Percentiles rank a stretch among this genome's conserved stretches.
phyloP scores from a whole-genome alignment of 176 grass and related monocot genomes.

The Musa acuminata region DNA sequence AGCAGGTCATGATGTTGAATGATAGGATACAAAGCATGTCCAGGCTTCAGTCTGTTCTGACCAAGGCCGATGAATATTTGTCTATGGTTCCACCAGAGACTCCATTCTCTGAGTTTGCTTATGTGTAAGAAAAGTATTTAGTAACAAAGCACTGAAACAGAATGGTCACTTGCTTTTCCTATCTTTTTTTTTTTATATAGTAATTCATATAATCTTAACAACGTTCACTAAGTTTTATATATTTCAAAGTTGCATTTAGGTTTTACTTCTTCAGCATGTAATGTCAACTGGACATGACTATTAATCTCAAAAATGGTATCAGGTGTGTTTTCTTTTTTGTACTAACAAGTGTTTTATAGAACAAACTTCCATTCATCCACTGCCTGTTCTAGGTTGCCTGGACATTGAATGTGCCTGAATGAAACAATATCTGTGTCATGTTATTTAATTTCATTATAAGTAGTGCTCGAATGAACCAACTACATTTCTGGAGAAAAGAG shows the following conservation, averaged over 20 bases:
- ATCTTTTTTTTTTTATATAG: too few species aligned
- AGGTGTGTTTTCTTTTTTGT: not conserved
- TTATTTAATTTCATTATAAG: not conserved
- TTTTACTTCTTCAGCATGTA: too few species aligned
- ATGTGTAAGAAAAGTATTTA: constrained; percentile 38
- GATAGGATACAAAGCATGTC: constrained; percentile 70
- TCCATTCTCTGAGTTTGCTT: constrained; percentile 58
- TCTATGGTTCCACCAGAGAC: constrained; percentile 57
- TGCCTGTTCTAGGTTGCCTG: not conserved
- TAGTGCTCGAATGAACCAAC: not conserved
- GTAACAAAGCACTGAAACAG: too few species aligned
- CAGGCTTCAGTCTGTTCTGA: constrained; percentile 78
- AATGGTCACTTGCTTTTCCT: too few species aligned
- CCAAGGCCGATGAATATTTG: constrained; percentile 72
- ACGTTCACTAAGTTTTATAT: too few species aligned
- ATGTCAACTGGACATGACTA: not conserved
- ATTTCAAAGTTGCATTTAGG: too few species aligned
- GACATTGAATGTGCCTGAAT: not conserved
- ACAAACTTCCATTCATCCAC: not conserved
- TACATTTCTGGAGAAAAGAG: not conserved
- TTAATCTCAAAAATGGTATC: not conserved
- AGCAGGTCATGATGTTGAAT: constrained; percentile 91
- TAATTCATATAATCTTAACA: too few species aligned
- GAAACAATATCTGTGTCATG: not conserved
- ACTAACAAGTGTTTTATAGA: not conserved